A percentile compares a stretch with the other conserved stretches of the same genome.
Conservation (phyloP, 2,329 filamentous ascomycete species). For the Aspergillus persii region DNA sequence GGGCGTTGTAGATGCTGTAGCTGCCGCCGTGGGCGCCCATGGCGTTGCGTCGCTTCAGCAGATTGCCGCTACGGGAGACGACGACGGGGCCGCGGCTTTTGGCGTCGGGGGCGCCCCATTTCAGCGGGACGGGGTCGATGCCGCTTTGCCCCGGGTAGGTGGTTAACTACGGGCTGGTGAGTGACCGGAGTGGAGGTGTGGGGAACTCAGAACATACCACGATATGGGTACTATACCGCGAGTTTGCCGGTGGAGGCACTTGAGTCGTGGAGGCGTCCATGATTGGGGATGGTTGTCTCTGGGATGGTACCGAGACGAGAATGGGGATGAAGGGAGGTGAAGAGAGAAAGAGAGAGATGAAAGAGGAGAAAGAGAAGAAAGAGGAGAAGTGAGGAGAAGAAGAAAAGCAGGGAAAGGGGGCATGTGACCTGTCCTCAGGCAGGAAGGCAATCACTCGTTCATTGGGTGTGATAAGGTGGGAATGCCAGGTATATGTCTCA, state of each 20-base stretch:
- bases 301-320: background rate
- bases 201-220: constrained; percentile 24
- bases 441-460: too few relatives aligned
- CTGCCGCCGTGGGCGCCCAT: constrained; percentile 79
- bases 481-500: too few relatives aligned
- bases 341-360: background rate
- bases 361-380: background rate
- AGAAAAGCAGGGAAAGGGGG: background rate
- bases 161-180: constrained; percentile 47
- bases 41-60: constrained; percentile 45
- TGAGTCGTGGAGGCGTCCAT: background rate
- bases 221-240: constrained; percentile 34
- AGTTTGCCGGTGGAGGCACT: background rate
- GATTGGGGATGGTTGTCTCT: background rate
- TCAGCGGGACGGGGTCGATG: constrained; percentile 83
- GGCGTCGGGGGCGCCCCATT: constrained; percentile 80
- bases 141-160: constrained; percentile 94
- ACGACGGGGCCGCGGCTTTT: constrained; percentile 79
- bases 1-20: constrained; percentile 92
- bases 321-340: background rate
- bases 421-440: background rate
- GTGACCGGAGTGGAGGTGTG: background rate
- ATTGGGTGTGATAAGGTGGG: too few relatives aligned
- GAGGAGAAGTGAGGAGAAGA: constrained; percentile 1
- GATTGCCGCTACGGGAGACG: constrained; percentile 54